Percentiles rank a stretch among this genome's conserved stretches.
Conservation (phyloP, 768 basidiomycete genomes). For the Leccinum broughii region DNA sequence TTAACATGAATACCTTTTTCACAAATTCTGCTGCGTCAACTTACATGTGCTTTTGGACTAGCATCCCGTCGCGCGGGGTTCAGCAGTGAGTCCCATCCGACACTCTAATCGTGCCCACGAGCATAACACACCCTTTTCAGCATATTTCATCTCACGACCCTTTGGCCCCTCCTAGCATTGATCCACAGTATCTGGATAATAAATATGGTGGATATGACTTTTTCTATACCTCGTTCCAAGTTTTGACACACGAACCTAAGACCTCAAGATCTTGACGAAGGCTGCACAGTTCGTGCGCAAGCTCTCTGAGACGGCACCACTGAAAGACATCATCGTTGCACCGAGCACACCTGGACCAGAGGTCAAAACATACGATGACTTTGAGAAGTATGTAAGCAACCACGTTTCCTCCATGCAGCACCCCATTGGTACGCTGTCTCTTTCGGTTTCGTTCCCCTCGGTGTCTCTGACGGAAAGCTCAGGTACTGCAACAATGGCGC, state of each 20-base stretch:
- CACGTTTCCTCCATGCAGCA: slow-evolving; percentile 1
- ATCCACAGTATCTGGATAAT: slow-evolving; percentile 18
- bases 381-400: slow-evolving; percentile 13
- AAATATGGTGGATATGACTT: slow-evolving; percentile 5
- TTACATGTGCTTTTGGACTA: background rate
- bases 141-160: slow-evolving; percentile 18
- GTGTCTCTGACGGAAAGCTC: slow-evolving; percentile 1
- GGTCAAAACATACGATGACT: slow-evolving; percentile 17
- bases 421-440: slow-evolving; percentile 13
- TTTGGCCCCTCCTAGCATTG: slow-evolving; percentile 13
- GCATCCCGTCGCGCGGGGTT: slow-evolving; percentile 23
- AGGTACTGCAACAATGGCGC: slow-evolving; percentile 24
- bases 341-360: slow-evolving; percentile 24
- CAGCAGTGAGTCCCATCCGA: slow-evolving; percentile 7
- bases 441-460: background rate
- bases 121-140: slow-evolving; percentile 4
- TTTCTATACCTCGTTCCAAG: background rate
- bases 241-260: slow-evolving; percentile 5
- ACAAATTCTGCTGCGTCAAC: background rate
- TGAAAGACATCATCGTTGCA: slow-evolving; percentile 16
- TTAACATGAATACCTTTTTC: background rate
- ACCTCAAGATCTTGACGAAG: slow-evolving; percentile 19
- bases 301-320: slow-evolving; percentile 18
- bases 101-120: background rate
- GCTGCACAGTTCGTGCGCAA: slow-evolving; percentile 13